A percentile compares a stretch with the other conserved stretches of the same genome.
phyloP scores from a whole-genome alignment of 257 asterid genomes.

The Catharanthus roseus region DNA sequence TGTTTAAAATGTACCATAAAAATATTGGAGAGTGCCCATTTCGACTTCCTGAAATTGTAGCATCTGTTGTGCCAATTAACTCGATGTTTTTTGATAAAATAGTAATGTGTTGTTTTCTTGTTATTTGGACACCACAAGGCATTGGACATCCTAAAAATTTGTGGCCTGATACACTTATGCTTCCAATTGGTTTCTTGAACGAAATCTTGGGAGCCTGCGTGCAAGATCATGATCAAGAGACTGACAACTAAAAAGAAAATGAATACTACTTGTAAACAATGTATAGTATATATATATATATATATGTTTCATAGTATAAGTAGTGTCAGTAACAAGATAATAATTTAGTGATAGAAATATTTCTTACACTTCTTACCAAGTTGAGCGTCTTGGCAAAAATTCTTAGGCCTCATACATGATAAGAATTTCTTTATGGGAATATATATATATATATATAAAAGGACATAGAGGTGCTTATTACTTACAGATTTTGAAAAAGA shows the following conservation, averaged over 20 bases:
- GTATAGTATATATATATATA: too few relatives aligned
- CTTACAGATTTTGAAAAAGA: constrained; percentile 27
- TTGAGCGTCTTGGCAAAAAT: too few relatives aligned
- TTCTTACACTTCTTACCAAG: too few relatives aligned
- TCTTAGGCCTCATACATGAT: too few relatives aligned
- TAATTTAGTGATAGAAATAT: too few relatives aligned
- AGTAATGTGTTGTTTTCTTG: constrained; percentile 19
- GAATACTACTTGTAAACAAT: too few relatives aligned
- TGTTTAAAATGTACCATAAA: constrained; percentile 23
- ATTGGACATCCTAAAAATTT: constrained; percentile 33
- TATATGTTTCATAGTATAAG: too few relatives aligned
- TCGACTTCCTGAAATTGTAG: constrained; percentile 29
- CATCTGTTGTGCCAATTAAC: constrained; percentile 21
- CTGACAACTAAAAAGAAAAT: too few relatives aligned
- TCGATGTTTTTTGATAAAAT: constrained; percentile 19
- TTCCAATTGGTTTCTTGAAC: constrained; percentile 31
- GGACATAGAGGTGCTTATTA: neutral
- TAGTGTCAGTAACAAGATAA: too few relatives aligned
- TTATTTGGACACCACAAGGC: constrained; percentile 32
- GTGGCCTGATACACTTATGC: constrained; percentile 30
- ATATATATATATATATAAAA: too few relatives aligned
- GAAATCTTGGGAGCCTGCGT: constrained; percentile 13
- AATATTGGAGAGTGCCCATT: constrained; percentile 25
- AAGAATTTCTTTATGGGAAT: too few relatives aligned
- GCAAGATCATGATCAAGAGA: too few relatives aligned